Base-by-base conservation (phyloP, 2,329 filamentous ascomycete species). In the Cadophora sp. region DNA sequence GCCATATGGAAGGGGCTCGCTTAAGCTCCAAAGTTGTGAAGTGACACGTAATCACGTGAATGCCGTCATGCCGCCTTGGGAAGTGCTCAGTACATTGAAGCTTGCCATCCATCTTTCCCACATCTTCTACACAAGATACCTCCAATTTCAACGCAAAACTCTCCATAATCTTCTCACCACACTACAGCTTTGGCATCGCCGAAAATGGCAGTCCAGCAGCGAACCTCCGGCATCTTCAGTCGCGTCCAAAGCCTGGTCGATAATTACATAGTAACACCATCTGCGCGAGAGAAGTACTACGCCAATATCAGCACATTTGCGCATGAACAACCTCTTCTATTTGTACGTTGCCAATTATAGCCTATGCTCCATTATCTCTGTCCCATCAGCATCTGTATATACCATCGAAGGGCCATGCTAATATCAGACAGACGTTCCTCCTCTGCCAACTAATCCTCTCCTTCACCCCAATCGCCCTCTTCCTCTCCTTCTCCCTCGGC, bases 401-500 rank as follows among this genome's bases (percentile, higher is more conserved):
- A 34, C 8, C 40, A 29, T 27, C 11, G 27, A 62, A 65, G 27
- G 12, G 29, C 19, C n/a, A 64, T n/a, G 24, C 56, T 71, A 64
- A 71, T 27, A 59, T 55, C 9, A 11, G 2, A 64, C 71, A 93
- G 91, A 87, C 89, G 68, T 92, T 96, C 78, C 77, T 93, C 67
- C 79, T 86, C 56, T 82, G 85, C 34, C 92, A 94, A 77, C 74
- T 90, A 67, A 78, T 88, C 68, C 84, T 94, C 70, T 89, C 88
- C 16, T 85, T 88, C 67, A 79, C 92, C 16, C 92, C 92, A 0
- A 74, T 94, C 68, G 79, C 89, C 50, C 80, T 94, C 70, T 95
- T 96, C 81, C 71, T 85, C 66, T 81, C 86, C 73, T 93, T 94
- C 82, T 83, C 85, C 65, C 73, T 89, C 50, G 87, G 86, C 48